Conservation (phyloP, 495 filamentous ascomycete species). For the Baudoinia panamericana region DNA sequence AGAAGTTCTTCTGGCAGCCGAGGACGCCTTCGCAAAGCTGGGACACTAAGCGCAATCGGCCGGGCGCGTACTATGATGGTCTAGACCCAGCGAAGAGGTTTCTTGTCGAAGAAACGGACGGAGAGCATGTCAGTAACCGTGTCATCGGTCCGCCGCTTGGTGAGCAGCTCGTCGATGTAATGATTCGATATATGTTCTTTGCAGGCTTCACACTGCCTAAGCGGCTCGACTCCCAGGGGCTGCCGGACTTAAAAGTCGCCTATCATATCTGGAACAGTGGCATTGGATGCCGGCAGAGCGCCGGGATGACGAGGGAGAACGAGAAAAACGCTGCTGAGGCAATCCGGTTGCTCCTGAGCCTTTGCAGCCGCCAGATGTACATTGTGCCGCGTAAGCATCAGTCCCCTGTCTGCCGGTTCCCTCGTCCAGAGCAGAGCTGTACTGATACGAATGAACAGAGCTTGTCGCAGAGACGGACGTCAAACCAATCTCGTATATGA, state of each 20-base stretch:
- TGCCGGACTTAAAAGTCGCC: conserved; percentile 53
- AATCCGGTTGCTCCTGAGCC: conserved; percentile 68
- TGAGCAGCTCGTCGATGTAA: conserved; percentile 84
- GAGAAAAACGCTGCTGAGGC: conserved; percentile 90
- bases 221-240: conserved; percentile 30
- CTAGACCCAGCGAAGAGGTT: conserved; percentile 37
- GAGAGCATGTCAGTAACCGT: conserved; percentile 31
- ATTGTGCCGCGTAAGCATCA: conserved; percentile 67
- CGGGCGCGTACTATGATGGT: conserved; percentile 9
- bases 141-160: conserved; percentile 80
- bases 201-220: conserved; percentile 72
- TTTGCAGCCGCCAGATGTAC: conserved; percentile 87
- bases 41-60: conserved; percentile 5
- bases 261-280: conserved; percentile 97
- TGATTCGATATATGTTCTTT: conserved; percentile 85
- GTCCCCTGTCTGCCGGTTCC: conserved; percentile 18
- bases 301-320: conserved; percentile 76
- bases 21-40: conserved; percentile 34
- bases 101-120: conserved; percentile 38
- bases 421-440: neutral
- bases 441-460: conserved; percentile 32
- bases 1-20: conserved; percentile 80
- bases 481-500: conserved; percentile 78
- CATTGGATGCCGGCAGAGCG: conserved; percentile 82
- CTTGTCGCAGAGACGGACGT: conserved; percentile 74